These are phyloP conservation scores for Buddleja alternifolia DNA, from an alignment of 257 asterid species.

Conservation along the genomic window DNA sequence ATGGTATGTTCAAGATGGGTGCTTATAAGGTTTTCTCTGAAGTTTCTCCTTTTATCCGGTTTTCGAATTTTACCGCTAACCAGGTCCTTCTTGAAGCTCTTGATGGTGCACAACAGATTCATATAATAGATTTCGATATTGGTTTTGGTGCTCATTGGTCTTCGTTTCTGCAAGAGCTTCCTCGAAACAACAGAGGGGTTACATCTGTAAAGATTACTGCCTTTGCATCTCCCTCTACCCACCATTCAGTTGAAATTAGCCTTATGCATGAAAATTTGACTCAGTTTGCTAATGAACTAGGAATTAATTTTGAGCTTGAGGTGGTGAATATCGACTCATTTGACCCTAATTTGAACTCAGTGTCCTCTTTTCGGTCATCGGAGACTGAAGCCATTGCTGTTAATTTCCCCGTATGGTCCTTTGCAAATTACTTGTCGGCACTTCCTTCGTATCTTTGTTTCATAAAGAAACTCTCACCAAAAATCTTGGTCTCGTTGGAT, in stretches of 20 bases:
- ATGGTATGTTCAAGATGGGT: conserved; percentile 56
- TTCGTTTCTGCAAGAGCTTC: conserved; percentile 65
- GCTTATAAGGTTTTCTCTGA: conserved; percentile 52
- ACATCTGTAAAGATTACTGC: conserved; percentile 51
- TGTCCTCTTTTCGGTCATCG: conserved; percentile 42
- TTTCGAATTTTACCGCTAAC: conserved; percentile 55
- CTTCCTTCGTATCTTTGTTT: conserved; percentile 49
- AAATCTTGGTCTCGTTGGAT: conserved; percentile 48
- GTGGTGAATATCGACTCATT: conserved; percentile 60
- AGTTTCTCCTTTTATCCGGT: conserved; percentile 52
- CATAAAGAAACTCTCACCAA: conserved; percentile 53
- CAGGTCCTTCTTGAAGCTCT: conserved; percentile 56
- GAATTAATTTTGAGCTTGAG: conserved; percentile 54
- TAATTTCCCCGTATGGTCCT: conserved; percentile 58
- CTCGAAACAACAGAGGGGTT: conserved; percentile 34
- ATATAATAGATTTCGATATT: conserved; percentile 59
- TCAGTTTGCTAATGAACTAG: conserved; percentile 47
- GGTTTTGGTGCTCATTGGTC: conserved; percentile 71
- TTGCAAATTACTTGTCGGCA: conserved; percentile 34
- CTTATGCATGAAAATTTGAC: conserved; percentile 57
- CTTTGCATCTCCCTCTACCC: conserved; percentile 57
- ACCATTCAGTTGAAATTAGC: conserved; percentile 47
- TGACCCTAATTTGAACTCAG: conserved; percentile 44
- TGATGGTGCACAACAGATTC: conserved; percentile 39
- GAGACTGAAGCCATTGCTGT: conserved; percentile 48